phyloP scores from a whole-genome alignment of 257 asterid species.

The Nicotiana sylvestris region DNA sequence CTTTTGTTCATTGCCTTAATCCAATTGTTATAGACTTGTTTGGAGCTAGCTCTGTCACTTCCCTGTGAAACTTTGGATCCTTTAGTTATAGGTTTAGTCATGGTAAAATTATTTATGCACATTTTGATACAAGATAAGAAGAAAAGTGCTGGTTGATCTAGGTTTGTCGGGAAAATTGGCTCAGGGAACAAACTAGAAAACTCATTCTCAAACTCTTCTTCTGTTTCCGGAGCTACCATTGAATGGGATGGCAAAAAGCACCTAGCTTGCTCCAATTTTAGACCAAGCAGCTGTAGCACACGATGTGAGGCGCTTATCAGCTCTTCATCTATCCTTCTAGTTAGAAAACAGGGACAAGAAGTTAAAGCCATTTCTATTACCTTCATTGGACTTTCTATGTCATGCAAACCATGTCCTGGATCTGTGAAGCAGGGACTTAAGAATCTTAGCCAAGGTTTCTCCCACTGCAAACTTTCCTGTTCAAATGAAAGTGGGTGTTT shows the following conservation, averaged over 20 bases:
- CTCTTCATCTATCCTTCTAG: slow-evolving; percentile 23
- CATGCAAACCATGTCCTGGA: slow-evolving; percentile 32
- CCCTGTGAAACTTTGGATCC: background rate
- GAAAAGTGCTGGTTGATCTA: slow-evolving; percentile 33
- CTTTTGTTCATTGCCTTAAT: slow-evolving; percentile 20
- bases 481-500: background rate
- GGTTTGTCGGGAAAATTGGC: background rate
- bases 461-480: slow-evolving; percentile 61
- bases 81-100: background rate
- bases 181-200: slow-evolving; percentile 21
- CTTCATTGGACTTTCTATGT: slow-evolving; percentile 41
- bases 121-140: slow-evolving; percentile 46
- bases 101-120: slow-evolving; percentile 21
- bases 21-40: slow-evolving; percentile 15
- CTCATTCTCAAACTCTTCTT: background rate
- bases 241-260: slow-evolving; percentile 27
- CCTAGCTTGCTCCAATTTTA: slow-evolving; percentile 31
- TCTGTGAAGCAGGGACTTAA: slow-evolving; percentile 6
- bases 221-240: slow-evolving; percentile 20
- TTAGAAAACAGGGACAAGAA: slow-evolving; percentile 18
- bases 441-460: slow-evolving; percentile 39
- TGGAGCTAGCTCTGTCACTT: background rate
- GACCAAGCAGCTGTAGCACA: slow-evolving; percentile 23
- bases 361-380: slow-evolving; percentile 55
- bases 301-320: slow-evolving; percentile 15